Base-by-base conservation (phyloP, 441 rosid species). In the Corymbia citriodora region DNA sequence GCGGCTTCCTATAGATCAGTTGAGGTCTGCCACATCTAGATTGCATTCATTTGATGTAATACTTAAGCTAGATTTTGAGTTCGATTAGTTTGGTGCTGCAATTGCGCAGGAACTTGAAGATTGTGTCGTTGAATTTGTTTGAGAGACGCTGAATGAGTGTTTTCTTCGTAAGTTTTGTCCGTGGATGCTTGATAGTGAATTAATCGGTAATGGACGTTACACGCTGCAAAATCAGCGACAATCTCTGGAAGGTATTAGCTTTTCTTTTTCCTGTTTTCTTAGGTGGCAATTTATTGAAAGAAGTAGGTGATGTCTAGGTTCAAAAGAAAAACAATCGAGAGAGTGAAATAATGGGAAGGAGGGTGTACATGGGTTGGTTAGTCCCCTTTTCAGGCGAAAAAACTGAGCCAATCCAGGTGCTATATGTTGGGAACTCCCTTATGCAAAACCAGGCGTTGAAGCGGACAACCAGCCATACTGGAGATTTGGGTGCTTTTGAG, bases 331-430 rank as follows among this genome's bases (percentile, higher is more conserved):
- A 31, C 40, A n/a, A 68, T 9, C 21, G 18, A 31, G 74, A 2
- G 40, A n/a, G 74, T n/a, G 74, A 8, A n/a, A n/a, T 36, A 65
- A 65, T 3, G 40, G 36, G 19, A 65, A n/a, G 74, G n/a, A 14
- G 74, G 74, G 19, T 8, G 74, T 65, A 65, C 21, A 65, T 65
- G 21, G 40, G 17, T 4, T n/a, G 74, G 21, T 2, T 9, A 68
- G 21, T 68, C 40, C 40, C 1, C 2, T 68, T 68, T 31, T 65
- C 6, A 65, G 10, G 74, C 40, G 45, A 8, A 15, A 65, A 65
- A 15, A 2, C 0, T 0, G 10, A n/a, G 19, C 31, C 36, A 63
- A 63, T 63, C 72, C 0, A 4, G 72, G 0, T 65, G 74, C 6
- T 65, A 9, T n/a, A n/a, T 19, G 74, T n/a, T 65, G 74, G 33